Conservation (phyloP, 176 grass and related monocot genomes). For the Zoysia pacifica region DNA sequence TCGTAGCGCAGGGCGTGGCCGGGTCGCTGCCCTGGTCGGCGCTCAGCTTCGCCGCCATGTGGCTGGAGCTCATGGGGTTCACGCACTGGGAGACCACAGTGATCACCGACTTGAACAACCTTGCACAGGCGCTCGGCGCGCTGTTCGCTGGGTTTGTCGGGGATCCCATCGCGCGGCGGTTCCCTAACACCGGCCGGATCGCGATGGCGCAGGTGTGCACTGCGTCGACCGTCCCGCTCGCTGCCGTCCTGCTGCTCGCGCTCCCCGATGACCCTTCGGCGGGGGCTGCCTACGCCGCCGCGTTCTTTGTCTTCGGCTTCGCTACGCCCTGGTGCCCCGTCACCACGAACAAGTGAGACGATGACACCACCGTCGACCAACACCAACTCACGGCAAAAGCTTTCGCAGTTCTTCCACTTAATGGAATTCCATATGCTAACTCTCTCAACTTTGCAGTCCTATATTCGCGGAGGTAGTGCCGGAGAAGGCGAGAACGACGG, state of each 20-base stretch:
- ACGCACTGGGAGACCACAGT: conserved; percentile 40
- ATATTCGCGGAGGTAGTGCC: conserved; percentile 66
- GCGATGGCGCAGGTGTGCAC: conserved; percentile 49
- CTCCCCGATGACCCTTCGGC: conserved; percentile 22
- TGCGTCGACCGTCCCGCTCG: conserved; percentile 34
- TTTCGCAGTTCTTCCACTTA: neutral
- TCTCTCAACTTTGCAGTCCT: conserved; percentile 32
- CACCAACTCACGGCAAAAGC: neutral
- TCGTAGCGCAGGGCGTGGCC: conserved; percentile 50
- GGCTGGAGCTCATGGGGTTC: conserved; percentile 58
- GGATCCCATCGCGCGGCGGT: conserved; percentile 29
- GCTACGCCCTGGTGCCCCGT: conserved; percentile 36
- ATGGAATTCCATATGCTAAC: neutral
- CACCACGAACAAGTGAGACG: conserved; percentile 47
- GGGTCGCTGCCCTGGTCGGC: conserved; percentile 43
- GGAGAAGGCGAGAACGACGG: conserved; percentile 59
- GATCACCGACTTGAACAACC: conserved; percentile 3
- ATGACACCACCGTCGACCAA: neutral
- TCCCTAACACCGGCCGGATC: conserved; percentile 45
- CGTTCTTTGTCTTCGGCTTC: conserved; percentile 42
- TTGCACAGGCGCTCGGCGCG: conserved; percentile 37
- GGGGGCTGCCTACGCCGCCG: conserved; percentile 8
- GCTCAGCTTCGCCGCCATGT: conserved; percentile 48
- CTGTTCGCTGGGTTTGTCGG: conserved; percentile 42
- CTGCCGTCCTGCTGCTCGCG: conserved; percentile 30